These are phyloP conservation scores for Diplodia scrobiculata DNA, from an alignment of 2,329 filamentous ascomycete species.

Conservation along the genomic window DNA sequence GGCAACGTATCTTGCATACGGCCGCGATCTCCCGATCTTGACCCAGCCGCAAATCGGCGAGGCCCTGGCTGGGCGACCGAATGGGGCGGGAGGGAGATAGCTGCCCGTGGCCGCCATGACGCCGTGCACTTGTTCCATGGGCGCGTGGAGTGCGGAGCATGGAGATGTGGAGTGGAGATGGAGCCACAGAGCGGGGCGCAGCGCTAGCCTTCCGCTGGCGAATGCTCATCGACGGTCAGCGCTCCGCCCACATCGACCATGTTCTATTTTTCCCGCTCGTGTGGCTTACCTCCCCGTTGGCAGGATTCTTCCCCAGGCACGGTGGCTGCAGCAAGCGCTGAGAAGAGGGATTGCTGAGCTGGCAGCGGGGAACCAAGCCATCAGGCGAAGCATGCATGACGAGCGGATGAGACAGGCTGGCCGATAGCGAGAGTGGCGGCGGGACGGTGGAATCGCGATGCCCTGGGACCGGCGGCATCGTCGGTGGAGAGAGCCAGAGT, in stretches of 20 bases:
- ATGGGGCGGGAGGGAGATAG: neutral
- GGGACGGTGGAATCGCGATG: neutral
- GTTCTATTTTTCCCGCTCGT: constrained; percentile 8
- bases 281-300: constrained; percentile 6
- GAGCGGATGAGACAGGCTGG: neutral
- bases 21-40: constrained; percentile 8
- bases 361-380: neutral
- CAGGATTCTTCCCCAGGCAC: constrained; percentile 5
- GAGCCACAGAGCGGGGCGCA: neutral
- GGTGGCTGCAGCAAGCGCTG: constrained; percentile 8
- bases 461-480: neutral
- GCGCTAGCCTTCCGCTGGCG: constrained; percentile 3
- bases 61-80: neutral
- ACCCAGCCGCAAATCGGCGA: constrained; percentile 10
- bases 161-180: neutral
- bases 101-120: neutral
- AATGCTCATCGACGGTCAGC: constrained; percentile 11
- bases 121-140: neutral
- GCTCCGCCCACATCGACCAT: constrained; percentile 1
- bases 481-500: neutral
- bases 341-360: constrained; percentile 7
- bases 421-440: neutral
- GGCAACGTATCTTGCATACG: constrained; percentile 24
- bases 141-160: neutral
- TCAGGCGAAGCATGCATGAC: constrained; percentile 13